Conservation (phyloP, 192 early-diverging fungal genomes). For the Backusella sp. region DNA sequence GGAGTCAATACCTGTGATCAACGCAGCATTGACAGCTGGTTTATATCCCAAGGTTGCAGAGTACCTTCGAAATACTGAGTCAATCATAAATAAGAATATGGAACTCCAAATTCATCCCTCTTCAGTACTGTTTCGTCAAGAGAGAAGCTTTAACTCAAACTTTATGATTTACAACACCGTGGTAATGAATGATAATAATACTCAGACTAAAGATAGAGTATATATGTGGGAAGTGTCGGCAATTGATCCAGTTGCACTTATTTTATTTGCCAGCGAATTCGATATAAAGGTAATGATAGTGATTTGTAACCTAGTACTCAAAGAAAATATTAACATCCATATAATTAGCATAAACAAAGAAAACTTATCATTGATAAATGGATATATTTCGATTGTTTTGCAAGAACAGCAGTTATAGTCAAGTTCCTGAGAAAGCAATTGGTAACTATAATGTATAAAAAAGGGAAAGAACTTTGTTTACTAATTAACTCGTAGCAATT, state of each 20-base stretch:
- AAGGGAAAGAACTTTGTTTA: background rate
- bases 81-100: conserved; percentile 43
- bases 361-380: conserved; percentile 47
- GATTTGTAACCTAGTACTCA: background rate
- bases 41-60: conserved; percentile 78
- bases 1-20: conserved; percentile 53
- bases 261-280: conserved; percentile 50
- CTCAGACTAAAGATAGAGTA: conserved; percentile 26
- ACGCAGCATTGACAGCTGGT: conserved; percentile 77
- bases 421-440: conserved; percentile 50
- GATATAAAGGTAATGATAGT: conserved; percentile 42
- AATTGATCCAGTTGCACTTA: conserved; percentile 40
- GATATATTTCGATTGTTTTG: conserved; percentile 52
- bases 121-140: conserved; percentile 59
- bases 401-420: conserved; percentile 49
- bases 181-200: conserved; percentile 37
- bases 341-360: conserved; percentile 41
- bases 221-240: conserved; percentile 52
- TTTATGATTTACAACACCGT: conserved; percentile 48
- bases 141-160: conserved; percentile 20
- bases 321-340: background rate
- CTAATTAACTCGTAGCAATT: conserved; percentile 10
- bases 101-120: conserved; percentile 78
- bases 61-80: conserved; percentile 29
- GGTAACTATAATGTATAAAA: conserved; percentile 28